These are phyloP conservation scores for Schrenkiella parvula DNA, from an alignment of 345 rosid species.

Conservation along the genomic window DNA sequence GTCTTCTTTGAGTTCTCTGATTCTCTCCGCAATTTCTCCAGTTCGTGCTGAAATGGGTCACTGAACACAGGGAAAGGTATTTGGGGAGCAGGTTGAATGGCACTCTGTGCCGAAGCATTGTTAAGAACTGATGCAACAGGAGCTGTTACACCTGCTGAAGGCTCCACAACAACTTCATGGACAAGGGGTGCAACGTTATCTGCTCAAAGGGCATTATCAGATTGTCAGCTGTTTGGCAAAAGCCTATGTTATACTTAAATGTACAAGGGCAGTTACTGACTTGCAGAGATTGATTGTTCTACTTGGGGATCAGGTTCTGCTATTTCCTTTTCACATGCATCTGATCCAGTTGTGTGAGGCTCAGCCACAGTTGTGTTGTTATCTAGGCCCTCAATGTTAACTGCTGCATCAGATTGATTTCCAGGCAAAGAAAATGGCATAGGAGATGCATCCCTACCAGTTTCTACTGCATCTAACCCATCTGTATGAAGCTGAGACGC, in stretches of 20 bases:
- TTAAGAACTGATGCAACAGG: slow-evolving; percentile 8
- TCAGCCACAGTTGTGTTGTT: slow-evolving; percentile 23
- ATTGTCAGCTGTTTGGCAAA: slow-evolving; percentile 11
- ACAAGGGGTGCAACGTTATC: slow-evolving; percentile 7
- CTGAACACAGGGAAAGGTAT: slow-evolving; percentile 26
- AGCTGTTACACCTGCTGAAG: slow-evolving; percentile 25
- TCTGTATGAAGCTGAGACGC: slow-evolving; percentile 12
- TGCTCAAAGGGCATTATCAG: slow-evolving; percentile 1
- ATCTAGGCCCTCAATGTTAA: slow-evolving; percentile 17
- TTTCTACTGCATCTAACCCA: slow-evolving; percentile 11
- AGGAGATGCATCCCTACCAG: slow-evolving; percentile 25
- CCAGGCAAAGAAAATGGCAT: slow-evolving; percentile 33
- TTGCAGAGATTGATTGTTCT: slow-evolving; percentile 21
- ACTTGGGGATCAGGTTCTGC: slow-evolving; percentile 24
- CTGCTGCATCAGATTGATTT: slow-evolving; percentile 32
- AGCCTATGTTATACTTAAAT: slow-evolving; percentile 6
- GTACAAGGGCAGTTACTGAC: slow-evolving; percentile 20
- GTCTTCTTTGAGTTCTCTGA: slow-evolving; percentile 30
- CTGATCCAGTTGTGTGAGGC: slow-evolving; percentile 10
- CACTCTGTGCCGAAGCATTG: slow-evolving; percentile 14
- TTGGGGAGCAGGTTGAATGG: slow-evolving; percentile 24
- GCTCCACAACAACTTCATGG: slow-evolving; percentile 14
- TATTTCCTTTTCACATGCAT: slow-evolving; percentile 21
- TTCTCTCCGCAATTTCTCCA: slow-evolving; percentile 37
- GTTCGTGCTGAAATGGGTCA: slow-evolving; percentile 33